Conservation (phyloP, 176 grass and related monocot genomes). For the Olyra latifolia region DNA sequence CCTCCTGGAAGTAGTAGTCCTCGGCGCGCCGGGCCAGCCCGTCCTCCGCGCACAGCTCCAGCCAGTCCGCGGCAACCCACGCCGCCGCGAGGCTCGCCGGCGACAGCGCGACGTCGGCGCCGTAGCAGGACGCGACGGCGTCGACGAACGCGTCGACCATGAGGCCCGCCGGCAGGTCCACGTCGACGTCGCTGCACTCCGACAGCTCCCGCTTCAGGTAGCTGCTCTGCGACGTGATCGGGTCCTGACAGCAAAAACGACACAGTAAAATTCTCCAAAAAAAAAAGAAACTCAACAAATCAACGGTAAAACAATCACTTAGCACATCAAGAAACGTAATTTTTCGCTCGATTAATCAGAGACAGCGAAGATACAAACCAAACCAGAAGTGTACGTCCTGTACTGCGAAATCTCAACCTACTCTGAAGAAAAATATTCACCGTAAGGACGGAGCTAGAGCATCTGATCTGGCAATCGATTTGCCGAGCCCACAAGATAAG, state of each 20-base stretch:
- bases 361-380: background rate
- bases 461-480: constrained; percentile 25
- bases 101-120: constrained; percentile 31
- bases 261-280: background rate
- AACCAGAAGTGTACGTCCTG: background rate
- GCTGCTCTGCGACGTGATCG: constrained; percentile 57
- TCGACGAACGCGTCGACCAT: constrained; percentile 39
- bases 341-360: background rate
- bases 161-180: constrained; percentile 54
- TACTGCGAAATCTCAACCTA: background rate
- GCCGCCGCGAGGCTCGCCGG: constrained; percentile 48
- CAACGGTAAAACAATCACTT: background rate
- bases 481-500: constrained; percentile 3
- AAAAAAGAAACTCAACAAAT: background rate
- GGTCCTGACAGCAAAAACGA: constrained; percentile 45
- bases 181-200: constrained; percentile 46
- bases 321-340: background rate
- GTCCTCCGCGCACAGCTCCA: constrained; percentile 47
- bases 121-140: constrained; percentile 69
- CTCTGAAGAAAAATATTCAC: background rate
- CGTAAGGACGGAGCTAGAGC: too few relatives aligned
- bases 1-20: constrained; percentile 81
- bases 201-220: constrained; percentile 62
- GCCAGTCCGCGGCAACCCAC: constrained; percentile 65
- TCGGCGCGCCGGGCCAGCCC: constrained; percentile 44